A percentile compares a stretch with the other conserved stretches of the same genome.
These are phyloP conservation scores for Dioscorea dumetorum DNA, from an alignment of 106 monocot species.

Conservation along the genomic window DNA sequence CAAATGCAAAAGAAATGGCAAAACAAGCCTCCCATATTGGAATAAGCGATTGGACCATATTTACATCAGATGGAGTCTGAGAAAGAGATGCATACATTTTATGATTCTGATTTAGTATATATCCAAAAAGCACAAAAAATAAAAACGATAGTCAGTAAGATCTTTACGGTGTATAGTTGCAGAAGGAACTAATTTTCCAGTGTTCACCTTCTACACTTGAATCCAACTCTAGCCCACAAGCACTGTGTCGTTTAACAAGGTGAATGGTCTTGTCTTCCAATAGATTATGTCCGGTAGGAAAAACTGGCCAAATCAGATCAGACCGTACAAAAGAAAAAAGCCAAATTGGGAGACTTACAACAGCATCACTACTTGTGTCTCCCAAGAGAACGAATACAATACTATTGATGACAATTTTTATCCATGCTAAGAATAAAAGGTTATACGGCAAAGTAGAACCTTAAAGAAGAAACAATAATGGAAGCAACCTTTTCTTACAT, in stretches of 20 bases:
- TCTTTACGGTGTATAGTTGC: too few species aligned
- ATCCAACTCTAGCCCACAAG: slow-evolving; percentile 77
- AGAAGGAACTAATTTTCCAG: too few species aligned
- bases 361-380: slow-evolving; percentile 25
- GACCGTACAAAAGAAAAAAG: slow-evolving; percentile 53
- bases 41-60: slow-evolving; percentile 94
- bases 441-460: not conserved
- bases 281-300: slow-evolving; percentile 8
- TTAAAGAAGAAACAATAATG: slow-evolving; percentile 10
- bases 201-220: slow-evolving; percentile 67
- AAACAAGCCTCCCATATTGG: slow-evolving; percentile 88
- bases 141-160: slow-evolving; percentile 7
- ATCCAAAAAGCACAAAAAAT: slow-evolving; percentile 40
- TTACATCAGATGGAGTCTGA: slow-evolving; percentile 53
- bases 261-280: slow-evolving; percentile 8
- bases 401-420: not conserved
- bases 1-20: slow-evolving; percentile 6
- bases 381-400: slow-evolving; percentile 31
- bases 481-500: slow-evolving; percentile 2
- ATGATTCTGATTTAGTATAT: slow-evolving; percentile 79
- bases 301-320: slow-evolving; percentile 37
- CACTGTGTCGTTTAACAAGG: slow-evolving; percentile 62
- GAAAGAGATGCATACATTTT: slow-evolving; percentile 85
- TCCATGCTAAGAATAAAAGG: not conserved
- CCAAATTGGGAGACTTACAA: slow-evolving; percentile 39